Conservation (phyloP, 805 yeast genomes). For the Saccharomycopsis olivae region DNA sequence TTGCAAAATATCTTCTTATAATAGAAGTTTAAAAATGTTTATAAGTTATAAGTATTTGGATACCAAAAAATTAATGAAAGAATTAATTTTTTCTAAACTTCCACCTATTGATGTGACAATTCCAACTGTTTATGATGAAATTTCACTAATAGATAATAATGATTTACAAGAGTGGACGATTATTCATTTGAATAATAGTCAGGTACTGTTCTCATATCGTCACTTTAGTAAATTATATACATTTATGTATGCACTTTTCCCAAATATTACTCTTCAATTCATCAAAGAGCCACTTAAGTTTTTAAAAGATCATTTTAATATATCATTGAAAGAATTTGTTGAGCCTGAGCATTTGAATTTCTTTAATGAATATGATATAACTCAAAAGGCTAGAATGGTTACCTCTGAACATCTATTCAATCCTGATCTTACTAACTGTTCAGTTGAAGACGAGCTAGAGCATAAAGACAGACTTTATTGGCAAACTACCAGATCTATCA, state of each 20-base stretch:
- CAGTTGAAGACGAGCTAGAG: slow-evolving; percentile 11
- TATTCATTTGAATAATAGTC: slow-evolving; percentile 1
- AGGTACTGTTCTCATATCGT: slow-evolving; percentile 3
- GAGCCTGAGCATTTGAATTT: slow-evolving; percentile 3
- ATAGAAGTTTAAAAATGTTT: slow-evolving; percentile 9
- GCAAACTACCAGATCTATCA: not conserved
- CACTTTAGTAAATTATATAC: slow-evolving; percentile 9
- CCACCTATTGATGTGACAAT: not conserved
- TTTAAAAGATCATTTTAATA: slow-evolving; percentile 1
- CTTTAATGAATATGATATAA: slow-evolving; percentile 12
- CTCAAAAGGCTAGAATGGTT: slow-evolving; percentile 6
- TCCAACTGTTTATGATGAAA: not conserved
- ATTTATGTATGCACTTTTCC: slow-evolving; percentile 15
- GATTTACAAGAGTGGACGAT: slow-evolving; percentile 5
- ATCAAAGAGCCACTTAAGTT: slow-evolving; percentile 11
- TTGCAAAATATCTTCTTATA: slow-evolving; percentile 11
- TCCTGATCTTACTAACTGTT: slow-evolving; percentile 6
- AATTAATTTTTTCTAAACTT: not conserved
- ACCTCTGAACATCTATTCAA: slow-evolving; percentile 10
- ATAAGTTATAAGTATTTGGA: slow-evolving; percentile 2
- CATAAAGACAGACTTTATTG: not conserved
- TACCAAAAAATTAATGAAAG: not conserved
- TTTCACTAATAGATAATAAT: too few species aligned
- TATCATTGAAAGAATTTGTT: slow-evolving; percentile 6
- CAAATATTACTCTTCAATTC: slow-evolving; percentile 8